Percentiles rank a stretch among this genome's conserved stretches.
phyloP scores from a whole-genome alignment of 192 early-diverging fungal species.

The Coemansia sp. region DNA sequence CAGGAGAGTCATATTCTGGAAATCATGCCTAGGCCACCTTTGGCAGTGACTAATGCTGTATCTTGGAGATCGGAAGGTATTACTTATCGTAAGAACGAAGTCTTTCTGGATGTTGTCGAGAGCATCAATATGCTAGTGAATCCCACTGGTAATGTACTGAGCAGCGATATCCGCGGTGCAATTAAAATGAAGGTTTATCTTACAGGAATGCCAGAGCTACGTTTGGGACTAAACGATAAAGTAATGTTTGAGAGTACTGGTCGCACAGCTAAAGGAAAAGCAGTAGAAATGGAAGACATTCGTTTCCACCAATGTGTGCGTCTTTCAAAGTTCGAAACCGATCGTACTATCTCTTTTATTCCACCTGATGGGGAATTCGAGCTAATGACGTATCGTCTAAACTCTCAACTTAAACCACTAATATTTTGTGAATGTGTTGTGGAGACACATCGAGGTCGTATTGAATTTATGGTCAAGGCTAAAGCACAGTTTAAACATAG shows the following conservation, averaged over 20 bases:
- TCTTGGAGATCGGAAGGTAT: slow-evolving; percentile 73
- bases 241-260: slow-evolving; percentile 92
- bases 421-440: slow-evolving; percentile 83
- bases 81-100: slow-evolving; percentile 73
- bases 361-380: slow-evolving; percentile 92
- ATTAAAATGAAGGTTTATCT: slow-evolving; percentile 86
- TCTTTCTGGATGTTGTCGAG: slow-evolving; percentile 74
- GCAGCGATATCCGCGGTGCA: slow-evolving; percentile 75
- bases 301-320: slow-evolving; percentile 91
- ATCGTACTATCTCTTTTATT: slow-evolving; percentile 87
- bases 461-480: slow-evolving; percentile 97
- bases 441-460: slow-evolving; percentile 85
- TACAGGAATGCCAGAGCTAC: slow-evolving; percentile 82
- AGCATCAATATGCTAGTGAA: slow-evolving; percentile 71
- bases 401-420: slow-evolving; percentile 81
- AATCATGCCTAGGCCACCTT: slow-evolving; percentile 83
- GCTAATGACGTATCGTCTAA: slow-evolving; percentile 85
- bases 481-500: slow-evolving; percentile 97
- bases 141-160: slow-evolving; percentile 59
- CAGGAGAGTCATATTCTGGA: slow-evolving; percentile 96
- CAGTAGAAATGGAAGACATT: slow-evolving; percentile 89
- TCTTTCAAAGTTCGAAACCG: slow-evolving; percentile 82
- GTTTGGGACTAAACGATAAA: slow-evolving; percentile 86
- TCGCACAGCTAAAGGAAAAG: slow-evolving; percentile 65
- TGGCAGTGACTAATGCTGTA: slow-evolving; percentile 73